Percentiles rank a stretch among this genome's conserved stretches.
Evolutionary conservation across 2,329 filamentous ascomycete genomes (phyloP).

Genomic region (Boeremia exigua): DNA sequence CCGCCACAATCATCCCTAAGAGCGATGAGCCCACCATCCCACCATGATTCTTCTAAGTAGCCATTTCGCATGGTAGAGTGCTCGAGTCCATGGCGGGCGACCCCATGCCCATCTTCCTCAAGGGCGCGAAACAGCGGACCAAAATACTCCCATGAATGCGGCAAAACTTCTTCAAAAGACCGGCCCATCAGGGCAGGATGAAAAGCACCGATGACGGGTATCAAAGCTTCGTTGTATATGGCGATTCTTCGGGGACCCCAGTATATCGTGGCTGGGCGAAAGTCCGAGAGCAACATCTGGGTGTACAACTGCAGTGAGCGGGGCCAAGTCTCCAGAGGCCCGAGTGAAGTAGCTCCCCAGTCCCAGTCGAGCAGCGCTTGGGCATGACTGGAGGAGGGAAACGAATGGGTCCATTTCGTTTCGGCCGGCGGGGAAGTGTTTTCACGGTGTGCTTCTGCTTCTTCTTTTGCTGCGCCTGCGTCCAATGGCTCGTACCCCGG

Average conservation of each 20-base stretch:
- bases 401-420: background rate
- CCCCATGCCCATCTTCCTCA: background rate
- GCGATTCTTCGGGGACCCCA: slow-evolving; percentile 8
- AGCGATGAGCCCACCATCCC: slow-evolving; percentile 4
- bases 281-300: slow-evolving; percentile 10
- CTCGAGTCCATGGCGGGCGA: background rate
- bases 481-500: background rate
- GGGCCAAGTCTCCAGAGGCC: slow-evolving; percentile 1
- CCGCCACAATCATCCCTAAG: slow-evolving; percentile 7
- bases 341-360: slow-evolving; percentile 3
- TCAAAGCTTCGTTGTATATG: slow-evolving; percentile 11
- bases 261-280: slow-evolving; percentile 6
- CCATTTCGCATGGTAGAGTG: slow-evolving; percentile 1
- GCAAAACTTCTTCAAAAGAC: slow-evolving; percentile 1
- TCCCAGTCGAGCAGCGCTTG: slow-evolving; percentile 1
- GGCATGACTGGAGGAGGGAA: background rate
- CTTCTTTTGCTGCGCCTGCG: background rate
- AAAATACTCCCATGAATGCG: background rate
- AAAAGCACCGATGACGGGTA: slow-evolving; percentile 1
- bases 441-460: background rate
- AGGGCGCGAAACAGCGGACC: background rate
- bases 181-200: slow-evolving; percentile 3
- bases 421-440: background rate
- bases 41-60: slow-evolving; percentile 9
- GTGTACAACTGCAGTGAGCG: slow-evolving; percentile 5